These are phyloP conservation scores for Colletotrichum zoysiae DNA, from an alignment of 2,329 filamentous ascomycete species.

Conservation along the genomic window DNA sequence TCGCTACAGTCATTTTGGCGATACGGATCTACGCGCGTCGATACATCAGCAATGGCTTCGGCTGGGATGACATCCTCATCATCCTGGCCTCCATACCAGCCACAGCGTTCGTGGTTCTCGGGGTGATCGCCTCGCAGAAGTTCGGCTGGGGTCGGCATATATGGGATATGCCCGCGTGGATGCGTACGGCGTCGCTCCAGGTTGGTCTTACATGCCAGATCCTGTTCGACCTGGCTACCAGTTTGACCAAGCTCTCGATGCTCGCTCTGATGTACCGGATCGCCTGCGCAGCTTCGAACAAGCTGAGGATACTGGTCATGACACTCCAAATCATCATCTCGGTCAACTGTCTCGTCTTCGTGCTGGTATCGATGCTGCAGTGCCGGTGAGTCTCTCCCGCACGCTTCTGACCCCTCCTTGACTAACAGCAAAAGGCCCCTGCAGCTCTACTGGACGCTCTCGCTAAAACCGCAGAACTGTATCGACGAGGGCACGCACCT, in stretches of 20 bases:
- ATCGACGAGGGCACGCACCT: conserved; percentile 65
- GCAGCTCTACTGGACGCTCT: conserved; percentile 54
- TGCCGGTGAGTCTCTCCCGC: conserved; percentile 51
- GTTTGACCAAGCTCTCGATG: conserved; percentile 57
- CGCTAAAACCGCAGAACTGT: conserved; percentile 52
- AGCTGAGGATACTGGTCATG: conserved; percentile 49
- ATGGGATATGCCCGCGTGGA: conserved; percentile 49
- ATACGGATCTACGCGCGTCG: conserved; percentile 53
- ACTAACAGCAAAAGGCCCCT: conserved; percentile 51
- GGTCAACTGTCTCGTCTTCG: conserved; percentile 51
- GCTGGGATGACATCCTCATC: conserved; percentile 54
- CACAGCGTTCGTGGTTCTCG: conserved; percentile 48
- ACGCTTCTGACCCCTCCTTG: conserved; percentile 44
- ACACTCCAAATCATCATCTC: conserved; percentile 49
- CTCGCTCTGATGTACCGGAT: conserved; percentile 55
- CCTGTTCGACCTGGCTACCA: conserved; percentile 54
- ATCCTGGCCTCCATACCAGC: conserved; percentile 54
- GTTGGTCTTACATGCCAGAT: conserved; percentile 51
- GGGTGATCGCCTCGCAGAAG: conserved; percentile 46
- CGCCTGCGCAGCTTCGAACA: conserved; percentile 48
- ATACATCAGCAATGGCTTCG: conserved; percentile 51
- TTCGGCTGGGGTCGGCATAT: conserved; percentile 51
- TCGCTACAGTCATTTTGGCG: conserved; percentile 49
- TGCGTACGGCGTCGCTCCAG: conserved; percentile 45
- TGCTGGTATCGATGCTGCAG: conserved; percentile 53